phyloP scores from a whole-genome alignment of 805 yeast genomes.

The Saccharomycopsis selenospora region DNA sequence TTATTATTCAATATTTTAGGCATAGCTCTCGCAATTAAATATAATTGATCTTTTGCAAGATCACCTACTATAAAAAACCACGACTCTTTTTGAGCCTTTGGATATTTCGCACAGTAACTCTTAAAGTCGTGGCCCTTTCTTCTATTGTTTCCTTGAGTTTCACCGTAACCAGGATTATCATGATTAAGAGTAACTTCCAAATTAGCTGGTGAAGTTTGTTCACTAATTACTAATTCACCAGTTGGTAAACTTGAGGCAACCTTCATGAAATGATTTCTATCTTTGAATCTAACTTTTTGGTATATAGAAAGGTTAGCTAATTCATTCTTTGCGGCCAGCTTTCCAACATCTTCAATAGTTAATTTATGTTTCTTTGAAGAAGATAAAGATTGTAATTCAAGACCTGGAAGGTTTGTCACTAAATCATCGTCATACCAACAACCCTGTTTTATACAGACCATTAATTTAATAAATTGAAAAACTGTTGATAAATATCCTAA shows the following conservation, averaged over 20 bases:
- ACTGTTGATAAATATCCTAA: conserved; percentile 63
- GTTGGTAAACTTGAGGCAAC: conserved; percentile 57
- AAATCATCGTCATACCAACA: conserved; percentile 80
- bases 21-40: conserved; percentile 67
- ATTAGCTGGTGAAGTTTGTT: conserved; percentile 31
- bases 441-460: conserved; percentile 87
- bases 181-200: conserved; percentile 46
- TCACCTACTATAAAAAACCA: conserved; percentile 75
- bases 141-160: conserved; percentile 31
- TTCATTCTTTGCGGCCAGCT: conserved; percentile 29
- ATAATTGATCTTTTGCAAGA: conserved; percentile 43
- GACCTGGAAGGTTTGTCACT: conserved; percentile 33
- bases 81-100: conserved; percentile 85
- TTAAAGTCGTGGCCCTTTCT: conserved; percentile 61
- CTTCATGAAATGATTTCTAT: conserved; percentile 41
- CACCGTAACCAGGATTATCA: conserved; percentile 31
- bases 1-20: conserved; percentile 36
- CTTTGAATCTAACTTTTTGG: conserved; percentile 25
- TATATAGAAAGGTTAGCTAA: conserved; percentile 16
- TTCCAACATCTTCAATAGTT: conserved; percentile 38
- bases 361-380: neutral
- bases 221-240: conserved; percentile 36
- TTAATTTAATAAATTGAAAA: conserved; percentile 51
- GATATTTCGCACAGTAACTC: conserved; percentile 72
- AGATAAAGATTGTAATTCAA: neutral